Evolutionary conservation across 208 protist species (phyloP), one percentile per base, ranked within the genome.

Genomic region (Crithidia mellificae): DNA sequence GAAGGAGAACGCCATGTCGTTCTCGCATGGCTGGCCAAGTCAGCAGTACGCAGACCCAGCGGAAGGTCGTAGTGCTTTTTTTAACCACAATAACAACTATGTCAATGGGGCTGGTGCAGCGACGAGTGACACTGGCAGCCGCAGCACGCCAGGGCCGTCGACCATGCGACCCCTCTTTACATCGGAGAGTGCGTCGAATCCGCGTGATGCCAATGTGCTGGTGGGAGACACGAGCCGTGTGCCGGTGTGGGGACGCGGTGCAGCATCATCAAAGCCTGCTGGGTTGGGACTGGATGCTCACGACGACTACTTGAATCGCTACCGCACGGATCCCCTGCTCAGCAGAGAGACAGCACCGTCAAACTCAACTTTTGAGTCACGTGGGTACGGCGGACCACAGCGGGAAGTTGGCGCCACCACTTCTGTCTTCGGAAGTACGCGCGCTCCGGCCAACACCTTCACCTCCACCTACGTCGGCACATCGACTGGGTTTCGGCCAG

Each of bases 91-190:
- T n/a, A n/a, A n/a, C n/a, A n/a, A n/a, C n/a, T n/a, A n/a, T n/a
- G n/a, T n/a, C n/a, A n/a, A n/a, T n/a, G n/a, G n/a, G n/a, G n/a
- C n/a, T n/a, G 25, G n/a, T 22, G 9, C 27, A 29, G 34, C 38
- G 6, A 41, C 36, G 36, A 49, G 43, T 17, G 41, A 2, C 38
- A 63, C 62, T 17, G 53, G 38, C 32, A 64, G 63, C 39, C 36
- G 63, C 30, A 51, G 46, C 52, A 32, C 24, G 8, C 56, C 39
- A 9, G 56, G 38, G 6, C 70, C 49, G 0, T 76, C 70, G 32
- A 58, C 70, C 11, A 53, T 58, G 34, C 70, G 63, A 1, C 70
- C 70, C 3, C 70, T 76, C 41, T 76, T 76, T 24, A 58, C 55
- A 11, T 61, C 70, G 15, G 43, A n/a, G 17, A 76, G 63, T 41